Percentiles rank a stretch among this genome's conserved stretches.
Conservation (phyloP, 306 rosid genomes). For the cucumber (Cucumis sativus) region Cucumber_9930_V3 NC_026660.2:22921001-22921500, state of each 20-base stretch:
- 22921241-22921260: background rate
- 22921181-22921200: too few relatives aligned
- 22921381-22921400: background rate
- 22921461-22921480: background rate
- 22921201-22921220: background rate
- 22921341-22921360: background rate
- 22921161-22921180: background rate
- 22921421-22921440: background rate
- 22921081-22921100: too few relatives aligned
- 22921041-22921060: too few relatives aligned
- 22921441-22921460: background rate
- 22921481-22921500: background rate
- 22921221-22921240: background rate
- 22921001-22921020: too few relatives aligned
- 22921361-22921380: background rate
- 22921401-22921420: background rate
- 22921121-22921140: background rate
- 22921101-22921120: background rate
- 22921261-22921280: too few relatives aligned
- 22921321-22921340: background rate
- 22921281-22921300: background rate
- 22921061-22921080: too few relatives aligned
- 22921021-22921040: too few relatives aligned
- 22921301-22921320: background rate
- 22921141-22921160: background rate